Conservation (phyloP, 345 rosid genomes). For the Bruguiera parviflora region DNA sequence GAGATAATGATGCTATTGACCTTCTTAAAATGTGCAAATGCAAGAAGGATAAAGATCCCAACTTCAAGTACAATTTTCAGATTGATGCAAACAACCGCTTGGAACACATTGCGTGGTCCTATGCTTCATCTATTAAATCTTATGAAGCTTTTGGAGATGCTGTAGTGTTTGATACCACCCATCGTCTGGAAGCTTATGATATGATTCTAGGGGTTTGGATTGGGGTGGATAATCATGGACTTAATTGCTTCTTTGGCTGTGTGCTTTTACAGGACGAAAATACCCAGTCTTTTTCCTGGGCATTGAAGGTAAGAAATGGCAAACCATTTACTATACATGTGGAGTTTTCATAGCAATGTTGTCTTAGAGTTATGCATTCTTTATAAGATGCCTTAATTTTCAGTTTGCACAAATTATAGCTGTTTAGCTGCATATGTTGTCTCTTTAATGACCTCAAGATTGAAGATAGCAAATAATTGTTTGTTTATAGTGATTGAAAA, state of each 20-base stretch:
- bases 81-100: conserved; percentile 47
- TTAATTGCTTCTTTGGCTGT: conserved; percentile 45
- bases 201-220: conserved; percentile 57
- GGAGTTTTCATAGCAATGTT: not conserved
- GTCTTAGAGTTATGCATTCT: not conserved
- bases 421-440: too few relatives aligned
- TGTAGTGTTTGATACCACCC: conserved; percentile 49
- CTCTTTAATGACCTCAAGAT: too few relatives aligned
- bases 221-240: conserved; percentile 59
- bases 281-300: conserved; percentile 57
- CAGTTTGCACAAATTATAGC: too few relatives aligned
- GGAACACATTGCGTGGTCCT: conserved; percentile 58
- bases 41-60: conserved; percentile 45
- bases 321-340: not conserved
- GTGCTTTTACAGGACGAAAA: conserved; percentile 55
- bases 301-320: conserved; percentile 45
- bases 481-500: too few relatives aligned
- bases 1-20: conserved; percentile 48
- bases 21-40: conserved; percentile 58
- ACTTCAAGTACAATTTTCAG: conserved; percentile 49
- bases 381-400: not conserved
- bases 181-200: conserved; percentile 52
- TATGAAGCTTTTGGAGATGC: conserved; percentile 58
- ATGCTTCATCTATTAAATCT: conserved; percentile 43
- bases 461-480: too few relatives aligned